Conservation (phyloP, 1,284 basidiomycete genomes). For the Rhodotorula sp. region DNA sequence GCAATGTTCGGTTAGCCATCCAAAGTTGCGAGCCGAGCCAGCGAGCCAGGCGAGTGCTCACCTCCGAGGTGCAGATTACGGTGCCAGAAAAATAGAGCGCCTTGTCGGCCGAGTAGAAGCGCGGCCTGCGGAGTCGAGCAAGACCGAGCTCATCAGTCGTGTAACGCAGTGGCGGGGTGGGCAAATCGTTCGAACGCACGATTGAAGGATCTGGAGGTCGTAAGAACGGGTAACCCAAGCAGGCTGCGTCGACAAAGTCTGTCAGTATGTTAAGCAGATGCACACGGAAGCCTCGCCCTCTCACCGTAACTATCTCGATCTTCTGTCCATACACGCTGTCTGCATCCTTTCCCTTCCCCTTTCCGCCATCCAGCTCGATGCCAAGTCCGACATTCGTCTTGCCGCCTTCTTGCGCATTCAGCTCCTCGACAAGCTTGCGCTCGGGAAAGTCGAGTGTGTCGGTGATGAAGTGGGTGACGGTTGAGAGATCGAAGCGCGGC, state of each 20-base stretch:
- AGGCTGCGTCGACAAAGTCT: slow-evolving; percentile 50
- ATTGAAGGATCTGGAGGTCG: slow-evolving; percentile 60
- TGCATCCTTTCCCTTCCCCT: slow-evolving; percentile 7
- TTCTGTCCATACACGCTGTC: slow-evolving; percentile 50
- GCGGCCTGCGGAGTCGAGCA: slow-evolving; percentile 50
- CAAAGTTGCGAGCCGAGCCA: background rate
- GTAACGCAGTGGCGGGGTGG: background rate
- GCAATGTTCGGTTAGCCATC: slow-evolving; percentile 4
- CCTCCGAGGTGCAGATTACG: slow-evolving; percentile 63
- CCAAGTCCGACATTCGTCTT: too few species aligned
- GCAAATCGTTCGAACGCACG: slow-evolving; percentile 52
- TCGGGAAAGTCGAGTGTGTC: slow-evolving; percentile 61
- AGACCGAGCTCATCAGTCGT: background rate
- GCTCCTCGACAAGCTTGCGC: slow-evolving; percentile 17
- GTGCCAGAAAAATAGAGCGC: slow-evolving; percentile 77
- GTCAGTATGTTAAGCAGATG: background rate
- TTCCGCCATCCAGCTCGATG: background rate
- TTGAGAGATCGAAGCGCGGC: slow-evolving; percentile 23
- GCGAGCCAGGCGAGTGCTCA: slow-evolving; percentile 47
- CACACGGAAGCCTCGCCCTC: slow-evolving; percentile 32
- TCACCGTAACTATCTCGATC: slow-evolving; percentile 54
- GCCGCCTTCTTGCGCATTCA: too few species aligned
- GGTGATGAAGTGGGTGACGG: slow-evolving; percentile 54
- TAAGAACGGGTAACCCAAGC: slow-evolving; percentile 68
- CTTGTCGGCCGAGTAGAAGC: slow-evolving; percentile 71